Percentiles rank a stretch among this genome's conserved stretches.
phyloP scores from a whole-genome alignment of 202 grass and related monocot genomes.

The Hordeum pubiflorum region DNA sequence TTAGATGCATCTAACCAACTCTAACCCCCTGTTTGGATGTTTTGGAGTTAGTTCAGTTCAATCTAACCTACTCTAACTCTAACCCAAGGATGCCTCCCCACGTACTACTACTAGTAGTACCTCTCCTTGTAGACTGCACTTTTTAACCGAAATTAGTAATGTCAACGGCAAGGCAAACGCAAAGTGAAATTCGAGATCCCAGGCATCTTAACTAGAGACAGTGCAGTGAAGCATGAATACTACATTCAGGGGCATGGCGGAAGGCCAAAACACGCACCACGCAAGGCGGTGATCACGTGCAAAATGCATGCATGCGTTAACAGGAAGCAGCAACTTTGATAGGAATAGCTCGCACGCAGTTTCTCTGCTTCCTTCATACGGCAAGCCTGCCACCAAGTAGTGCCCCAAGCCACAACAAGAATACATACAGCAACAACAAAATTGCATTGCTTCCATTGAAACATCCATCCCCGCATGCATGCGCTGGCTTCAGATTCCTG shows the following conservation, averaged over 20 bases:
- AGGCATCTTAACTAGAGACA: background rate
- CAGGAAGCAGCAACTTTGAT: background rate
- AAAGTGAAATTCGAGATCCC: too few relatives aligned
- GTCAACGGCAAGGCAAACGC: background rate
- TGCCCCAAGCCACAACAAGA: background rate
- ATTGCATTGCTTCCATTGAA: background rate
- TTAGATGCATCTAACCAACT: too few relatives aligned
- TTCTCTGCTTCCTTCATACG: background rate
- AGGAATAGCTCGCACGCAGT: background rate
- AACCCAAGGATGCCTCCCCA: background rate
- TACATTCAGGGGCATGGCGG: too few relatives aligned
- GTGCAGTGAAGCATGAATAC: background rate
- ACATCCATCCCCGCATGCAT: background rate
- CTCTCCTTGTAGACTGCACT: background rate
- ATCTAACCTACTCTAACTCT: too few relatives aligned
- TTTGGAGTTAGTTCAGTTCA: too few relatives aligned
- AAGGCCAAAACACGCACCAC: background rate
- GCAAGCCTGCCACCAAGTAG: background rate
- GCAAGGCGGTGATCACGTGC: background rate
- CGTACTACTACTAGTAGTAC: background rate
- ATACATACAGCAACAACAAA: background rate
- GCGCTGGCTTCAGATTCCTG: background rate
- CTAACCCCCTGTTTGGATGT: too few relatives aligned
- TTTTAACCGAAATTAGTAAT: background rate
- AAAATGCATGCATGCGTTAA: background rate